These are phyloP conservation scores for Dactylonectria estremocensis DNA, from an alignment of 2,329 filamentous ascomycete species.

Conservation along the genomic window DNA sequence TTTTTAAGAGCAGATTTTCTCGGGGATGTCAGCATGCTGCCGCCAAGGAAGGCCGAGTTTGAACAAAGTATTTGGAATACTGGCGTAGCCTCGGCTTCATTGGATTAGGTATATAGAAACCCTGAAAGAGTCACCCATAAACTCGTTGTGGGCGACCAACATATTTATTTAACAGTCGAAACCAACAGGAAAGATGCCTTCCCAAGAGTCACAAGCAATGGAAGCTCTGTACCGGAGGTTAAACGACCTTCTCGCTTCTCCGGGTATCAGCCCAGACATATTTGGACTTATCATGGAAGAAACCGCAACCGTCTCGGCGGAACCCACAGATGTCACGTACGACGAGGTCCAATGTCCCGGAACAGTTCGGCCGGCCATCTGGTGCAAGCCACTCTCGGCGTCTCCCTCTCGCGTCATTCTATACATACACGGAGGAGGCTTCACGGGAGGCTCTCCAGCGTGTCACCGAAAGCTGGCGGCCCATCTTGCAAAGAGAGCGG, in stretches of 20 bases:
- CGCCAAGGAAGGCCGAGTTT: too few species aligned
- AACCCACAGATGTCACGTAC: slow-evolving; percentile 9
- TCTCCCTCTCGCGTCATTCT: slow-evolving; percentile 10
- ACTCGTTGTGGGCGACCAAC: too few species aligned
- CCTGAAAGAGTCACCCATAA: too few species aligned
- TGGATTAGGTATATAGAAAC: too few species aligned
- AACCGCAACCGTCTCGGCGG: not conserved
- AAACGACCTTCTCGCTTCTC: not conserved
- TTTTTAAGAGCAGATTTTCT: too few species aligned
- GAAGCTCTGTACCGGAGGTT: slow-evolving; percentile 1
- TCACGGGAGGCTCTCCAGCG: slow-evolving; percentile 11
- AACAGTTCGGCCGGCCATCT: slow-evolving; percentile 12
- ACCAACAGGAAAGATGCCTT: not conserved
- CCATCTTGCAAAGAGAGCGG: slow-evolving; percentile 9
- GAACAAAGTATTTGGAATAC: too few species aligned
- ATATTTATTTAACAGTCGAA: too few species aligned
- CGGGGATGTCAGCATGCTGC: too few species aligned
- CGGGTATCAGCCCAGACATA: not conserved
- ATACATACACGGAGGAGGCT: slow-evolving; percentile 15
- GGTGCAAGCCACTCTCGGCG: slow-evolving; percentile 1
- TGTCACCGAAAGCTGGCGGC: slow-evolving; percentile 8
- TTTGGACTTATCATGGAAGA: slow-evolving; percentile 16
- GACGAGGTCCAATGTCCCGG: slow-evolving; percentile 15
- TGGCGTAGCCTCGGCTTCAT: too few species aligned
- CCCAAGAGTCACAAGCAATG: slow-evolving; percentile 8